phyloP scores from a whole-genome alignment of 129 eudicot species.

The Pulicaria dysenterica region DNA sequence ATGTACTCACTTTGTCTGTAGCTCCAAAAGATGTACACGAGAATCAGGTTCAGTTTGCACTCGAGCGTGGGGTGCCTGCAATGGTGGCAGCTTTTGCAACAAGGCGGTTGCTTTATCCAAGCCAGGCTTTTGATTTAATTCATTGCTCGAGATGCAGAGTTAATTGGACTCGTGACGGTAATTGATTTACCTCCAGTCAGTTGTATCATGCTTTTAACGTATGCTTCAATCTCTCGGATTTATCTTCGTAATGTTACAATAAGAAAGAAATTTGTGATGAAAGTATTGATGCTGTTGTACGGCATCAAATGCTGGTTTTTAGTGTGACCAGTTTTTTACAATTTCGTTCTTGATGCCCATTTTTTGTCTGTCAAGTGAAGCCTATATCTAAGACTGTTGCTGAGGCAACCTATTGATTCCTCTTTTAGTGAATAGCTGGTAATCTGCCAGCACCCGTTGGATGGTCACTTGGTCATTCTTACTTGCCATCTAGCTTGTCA shows the following conservation, averaged over 20 bases:
- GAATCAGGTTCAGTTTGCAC: constrained; percentile 95
- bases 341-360: no score
- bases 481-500: background rate
- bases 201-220: no score
- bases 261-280: no score
- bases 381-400: no score
- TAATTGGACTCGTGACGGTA: constrained; percentile 99
- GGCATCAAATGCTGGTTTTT: no score
- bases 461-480: background rate
- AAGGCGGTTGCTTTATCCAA: constrained; percentile 73
- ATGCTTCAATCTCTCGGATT: no score
- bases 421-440: background rate
- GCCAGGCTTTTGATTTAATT: constrained; percentile 91
- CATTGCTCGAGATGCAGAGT: constrained; percentile 99
- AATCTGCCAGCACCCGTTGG: background rate
- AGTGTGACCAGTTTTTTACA: no score
- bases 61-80: constrained; percentile 97
- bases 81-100: constrained; percentile 97
- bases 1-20: constrained; percentile 82
- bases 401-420: background rate
- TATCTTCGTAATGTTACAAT: no score
- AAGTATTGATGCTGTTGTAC: no score
- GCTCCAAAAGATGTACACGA: constrained; percentile 99
- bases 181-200: background rate
- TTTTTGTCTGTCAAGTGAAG: no score